A percentile compares a stretch with the other conserved stretches of the same genome.
These are phyloP conservation scores for Xanthoconium purpureum DNA, from an alignment of 768 basidiomycete species.

Conservation along the genomic window DNA sequence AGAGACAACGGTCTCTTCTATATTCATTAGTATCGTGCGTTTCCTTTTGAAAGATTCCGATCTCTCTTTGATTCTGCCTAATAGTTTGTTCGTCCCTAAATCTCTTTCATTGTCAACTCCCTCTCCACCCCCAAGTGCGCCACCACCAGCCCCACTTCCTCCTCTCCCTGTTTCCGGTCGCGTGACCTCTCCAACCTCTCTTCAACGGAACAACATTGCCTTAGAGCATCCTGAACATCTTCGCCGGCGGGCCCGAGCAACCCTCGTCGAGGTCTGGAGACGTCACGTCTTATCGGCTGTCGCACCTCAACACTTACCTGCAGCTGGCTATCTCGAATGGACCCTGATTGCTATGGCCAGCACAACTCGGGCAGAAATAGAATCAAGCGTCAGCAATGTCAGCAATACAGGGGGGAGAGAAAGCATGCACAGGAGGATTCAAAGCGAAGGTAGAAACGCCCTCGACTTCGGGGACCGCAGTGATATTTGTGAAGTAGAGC, in stretches of 20 bases:
- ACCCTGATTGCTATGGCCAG: constrained; percentile 29
- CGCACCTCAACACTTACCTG: constrained; percentile 28
- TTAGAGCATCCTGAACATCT: constrained; percentile 31
- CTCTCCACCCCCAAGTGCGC: constrained; percentile 21
- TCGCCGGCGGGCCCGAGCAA: constrained; percentile 61
- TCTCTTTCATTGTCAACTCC: constrained; percentile 25
- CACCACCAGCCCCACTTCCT: constrained; percentile 29
- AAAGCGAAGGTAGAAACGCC: constrained; percentile 42
- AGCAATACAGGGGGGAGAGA: not conserved
- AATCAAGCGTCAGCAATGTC: constrained; percentile 4
- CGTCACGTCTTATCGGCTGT: constrained; percentile 58
- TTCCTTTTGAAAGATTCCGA: not conserved
- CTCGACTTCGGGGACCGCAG: constrained; percentile 33
- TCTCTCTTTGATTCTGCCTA: not conserved
- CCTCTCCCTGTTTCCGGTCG: constrained; percentile 28
- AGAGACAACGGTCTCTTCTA: constrained; percentile 67
- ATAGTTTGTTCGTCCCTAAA: constrained; percentile 33
- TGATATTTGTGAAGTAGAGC: constrained; percentile 20
- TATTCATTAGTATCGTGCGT: constrained; percentile 64
- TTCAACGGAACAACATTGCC: constrained; percentile 8
- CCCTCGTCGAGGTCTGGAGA: constrained; percentile 65
- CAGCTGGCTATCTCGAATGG: constrained; percentile 35
- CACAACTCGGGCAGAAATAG: constrained; percentile 17
- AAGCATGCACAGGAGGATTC: constrained; percentile 48
- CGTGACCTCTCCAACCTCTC: constrained; percentile 29